These are phyloP conservation scores for Penicillium paxilli DNA, from an alignment of 495 filamentous ascomycete species.

Conservation along the genomic window DNA sequence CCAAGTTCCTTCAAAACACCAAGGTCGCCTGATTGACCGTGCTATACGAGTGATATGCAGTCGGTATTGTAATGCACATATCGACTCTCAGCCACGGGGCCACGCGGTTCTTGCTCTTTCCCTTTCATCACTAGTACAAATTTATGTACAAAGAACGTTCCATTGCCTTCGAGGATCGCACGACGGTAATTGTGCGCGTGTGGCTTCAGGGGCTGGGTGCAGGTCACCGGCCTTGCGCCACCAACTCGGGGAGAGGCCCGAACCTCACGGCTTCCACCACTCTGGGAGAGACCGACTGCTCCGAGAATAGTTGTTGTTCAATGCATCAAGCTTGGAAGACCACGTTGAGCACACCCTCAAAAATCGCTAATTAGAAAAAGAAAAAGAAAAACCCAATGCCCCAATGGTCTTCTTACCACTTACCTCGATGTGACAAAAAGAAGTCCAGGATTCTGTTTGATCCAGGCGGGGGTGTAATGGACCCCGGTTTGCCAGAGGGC, in stretches of 20 bases:
- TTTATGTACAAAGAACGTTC: slow-evolving; percentile 1
- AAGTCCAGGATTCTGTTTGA: not conserved
- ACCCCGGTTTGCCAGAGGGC: not conserved
- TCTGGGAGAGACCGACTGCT: not conserved
- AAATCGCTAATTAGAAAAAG: not conserved
- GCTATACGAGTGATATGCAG: slow-evolving; percentile 18
- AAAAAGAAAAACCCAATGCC: too few species aligned
- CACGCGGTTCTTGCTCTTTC: not conserved
- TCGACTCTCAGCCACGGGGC: not conserved
- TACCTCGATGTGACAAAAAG: not conserved
- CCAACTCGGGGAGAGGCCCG: slow-evolving; percentile 3
- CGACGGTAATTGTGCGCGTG: slow-evolving; percentile 6
- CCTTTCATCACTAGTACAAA: not conserved
- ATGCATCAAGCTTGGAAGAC: not conserved
- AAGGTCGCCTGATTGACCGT: not conserved
- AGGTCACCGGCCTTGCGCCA: slow-evolving; percentile 11
- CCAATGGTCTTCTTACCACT: not conserved
- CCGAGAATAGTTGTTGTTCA: not conserved
- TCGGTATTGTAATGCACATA: slow-evolving; percentile 9
- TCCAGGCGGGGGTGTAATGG: not conserved
- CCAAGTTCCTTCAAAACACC: not conserved
- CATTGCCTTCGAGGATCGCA: slow-evolving; percentile 5
- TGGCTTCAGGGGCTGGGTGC: not conserved
- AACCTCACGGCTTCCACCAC: not conserved
- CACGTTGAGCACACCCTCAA: not conserved